Conservation (phyloP, 352 stramenopile species). For the Phytophthora citrophthora region DNA sequence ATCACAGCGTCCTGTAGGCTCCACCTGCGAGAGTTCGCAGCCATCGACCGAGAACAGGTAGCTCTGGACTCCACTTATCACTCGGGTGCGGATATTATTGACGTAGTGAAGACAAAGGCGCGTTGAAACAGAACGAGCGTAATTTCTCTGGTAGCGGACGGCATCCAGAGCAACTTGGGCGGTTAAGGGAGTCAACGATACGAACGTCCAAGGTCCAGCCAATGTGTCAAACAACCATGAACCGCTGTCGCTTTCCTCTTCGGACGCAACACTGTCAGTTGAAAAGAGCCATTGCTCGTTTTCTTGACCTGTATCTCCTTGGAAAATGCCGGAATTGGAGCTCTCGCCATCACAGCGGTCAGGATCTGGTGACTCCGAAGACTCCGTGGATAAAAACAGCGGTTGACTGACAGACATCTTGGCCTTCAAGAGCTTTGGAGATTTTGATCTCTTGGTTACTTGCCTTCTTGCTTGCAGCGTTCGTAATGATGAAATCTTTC, state of each 20-base stretch:
- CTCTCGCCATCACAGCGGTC: constrained; percentile 17
- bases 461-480: constrained; percentile 3
- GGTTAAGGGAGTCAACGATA: constrained; percentile 24
- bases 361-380: constrained; percentile 3
- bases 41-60: constrained; percentile 51
- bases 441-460: background rate
- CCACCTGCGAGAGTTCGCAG: constrained; percentile 34
- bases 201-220: constrained; percentile 26
- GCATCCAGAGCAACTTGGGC: constrained; percentile 42
- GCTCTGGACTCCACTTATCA: constrained; percentile 23
- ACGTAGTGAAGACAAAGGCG: constrained; percentile 51
- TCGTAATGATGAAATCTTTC: constrained; percentile 16
- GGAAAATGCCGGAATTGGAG: constrained; percentile 4
- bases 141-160: constrained; percentile 51
- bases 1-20: constrained; percentile 43
- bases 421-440: background rate
- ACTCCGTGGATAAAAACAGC: background rate
- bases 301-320: background rate
- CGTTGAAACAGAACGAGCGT: constrained; percentile 37
- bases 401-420: constrained; percentile 11
- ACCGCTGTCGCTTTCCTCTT: background rate
- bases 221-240: constrained; percentile 20
- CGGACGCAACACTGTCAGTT: background rate
- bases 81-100: constrained; percentile 35
- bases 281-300: constrained; percentile 3